These are phyloP conservation scores for Rhododendron vialii DNA, from an alignment of 148 eudicot genomes.

Conservation along the genomic window DNA sequence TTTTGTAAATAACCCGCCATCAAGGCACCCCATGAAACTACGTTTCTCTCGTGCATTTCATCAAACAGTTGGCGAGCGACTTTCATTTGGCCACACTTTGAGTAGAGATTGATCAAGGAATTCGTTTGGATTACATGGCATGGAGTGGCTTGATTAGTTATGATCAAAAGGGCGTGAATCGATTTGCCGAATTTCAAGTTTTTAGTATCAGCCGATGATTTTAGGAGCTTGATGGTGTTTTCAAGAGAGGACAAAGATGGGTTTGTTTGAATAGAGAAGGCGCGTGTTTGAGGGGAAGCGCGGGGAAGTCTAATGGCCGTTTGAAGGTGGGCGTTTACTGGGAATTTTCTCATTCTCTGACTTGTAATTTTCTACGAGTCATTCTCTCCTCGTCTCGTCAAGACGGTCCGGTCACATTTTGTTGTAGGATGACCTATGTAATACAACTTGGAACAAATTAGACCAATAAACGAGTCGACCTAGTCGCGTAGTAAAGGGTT, in stretches of 20 bases:
- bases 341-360: neutral
- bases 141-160: slow-evolving; percentile 22
- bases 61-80: slow-evolving; percentile 37
- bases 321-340: neutral
- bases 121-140: slow-evolving; percentile 29
- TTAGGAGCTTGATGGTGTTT: slow-evolving; percentile 18
- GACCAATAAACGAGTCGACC: too few relatives aligned
- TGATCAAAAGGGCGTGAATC: slow-evolving; percentile 33
- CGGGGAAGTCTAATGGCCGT: neutral
- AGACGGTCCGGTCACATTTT: too few relatives aligned
- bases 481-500: too few relatives aligned
- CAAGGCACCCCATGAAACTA: slow-evolving; percentile 42
- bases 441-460: too few relatives aligned
- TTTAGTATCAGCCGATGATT: slow-evolving; percentile 25
- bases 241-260: neutral
- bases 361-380: too few relatives aligned
- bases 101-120: slow-evolving; percentile 35
- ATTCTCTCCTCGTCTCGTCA: too few relatives aligned
- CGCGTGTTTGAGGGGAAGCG: neutral
- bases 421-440: too few relatives aligned
- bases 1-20: slow-evolving; percentile 35
- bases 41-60: slow-evolving; percentile 30
- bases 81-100: slow-evolving; percentile 27
- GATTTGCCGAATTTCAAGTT: slow-evolving; percentile 28
- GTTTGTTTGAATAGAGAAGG: neutral